Base-by-base conservation (phyloP, 805 yeast genomes). In the Komagataella ulmi region DNA sequence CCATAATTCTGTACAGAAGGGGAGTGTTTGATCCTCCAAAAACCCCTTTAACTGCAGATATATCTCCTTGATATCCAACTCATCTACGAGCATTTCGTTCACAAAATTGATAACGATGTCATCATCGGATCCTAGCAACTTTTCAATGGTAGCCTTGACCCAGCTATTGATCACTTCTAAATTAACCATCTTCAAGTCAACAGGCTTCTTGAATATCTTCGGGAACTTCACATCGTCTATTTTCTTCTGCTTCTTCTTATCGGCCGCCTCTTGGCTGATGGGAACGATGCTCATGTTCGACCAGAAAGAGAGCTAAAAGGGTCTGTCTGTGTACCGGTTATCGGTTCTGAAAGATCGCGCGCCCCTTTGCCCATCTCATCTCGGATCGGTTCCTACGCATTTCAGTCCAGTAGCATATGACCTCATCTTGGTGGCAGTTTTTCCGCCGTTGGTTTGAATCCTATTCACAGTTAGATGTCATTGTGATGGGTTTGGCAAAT, bases 101-200 rank as follows among this genome's bases (percentile, higher is more conserved):
- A 73, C 59, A 52, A 74, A 76, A 45, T 73, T 79, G 2, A 67
- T 63, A 5, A 73, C 66, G 3, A 77, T 71, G 17, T 61, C 62
- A 21, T 77, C 83, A 55, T 78, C 83, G 48, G 74, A 80, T 0
- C 78, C 78, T 10, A 76, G 58, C 8, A 66, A 60, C 47, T 65
- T 58, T 14, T 65, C 60, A 30, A 76, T 52, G 49, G 61, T 56
- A 3, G 58, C 56, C 2, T 54, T 56, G 17, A 76, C 64, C 77
- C 80, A 77, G 14, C 55, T 54, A 49, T 65, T 61, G 3, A 77
- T 63, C n/a, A 72, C 65, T 0, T 53, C 56, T 48, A 65, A 54
- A 55, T 75, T 68, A 30, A 77, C 71, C 54, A 68, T 71, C 14
- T 61, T 40, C 45, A 69, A 63, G 50, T 69, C 70, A 1, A 76